These are phyloP conservation scores for Lignosus rhinocerotis DNA, from an alignment of 1,284 basidiomycete species.

Conservation along the genomic window DNA sequence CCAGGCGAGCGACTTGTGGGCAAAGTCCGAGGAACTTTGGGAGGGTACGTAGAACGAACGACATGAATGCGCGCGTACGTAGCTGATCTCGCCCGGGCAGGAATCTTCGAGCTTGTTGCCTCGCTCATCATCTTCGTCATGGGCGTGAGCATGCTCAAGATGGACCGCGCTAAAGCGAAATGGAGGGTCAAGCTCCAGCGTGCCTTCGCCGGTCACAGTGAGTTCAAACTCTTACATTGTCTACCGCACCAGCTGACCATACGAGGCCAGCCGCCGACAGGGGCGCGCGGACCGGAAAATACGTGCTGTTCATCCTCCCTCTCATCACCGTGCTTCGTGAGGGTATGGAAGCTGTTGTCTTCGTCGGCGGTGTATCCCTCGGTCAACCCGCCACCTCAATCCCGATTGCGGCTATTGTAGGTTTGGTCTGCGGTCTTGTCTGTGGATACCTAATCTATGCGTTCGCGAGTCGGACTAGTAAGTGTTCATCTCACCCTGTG, in stretches of 20 bases:
- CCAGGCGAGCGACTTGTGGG: constrained; percentile 69
- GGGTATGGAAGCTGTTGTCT: constrained; percentile 91
- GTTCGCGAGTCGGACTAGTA: constrained; percentile 73
- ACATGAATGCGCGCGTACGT: constrained; percentile 21
- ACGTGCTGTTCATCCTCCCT: constrained; percentile 86
- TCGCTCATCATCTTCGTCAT: constrained; percentile 69
- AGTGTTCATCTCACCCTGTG: constrained; percentile 27
- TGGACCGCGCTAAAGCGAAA: constrained; percentile 76
- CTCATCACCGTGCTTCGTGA: constrained; percentile 90
- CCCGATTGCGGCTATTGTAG: constrained; percentile 86
- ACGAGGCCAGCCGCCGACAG: constrained; percentile 41
- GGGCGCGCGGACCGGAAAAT: constrained; percentile 62
- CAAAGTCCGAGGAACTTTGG: constrained; percentile 75
- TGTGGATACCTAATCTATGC: constrained; percentile 74
- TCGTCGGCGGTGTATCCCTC: constrained; percentile 90
- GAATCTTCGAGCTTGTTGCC: constrained; percentile 82
- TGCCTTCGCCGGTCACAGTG: constrained; percentile 69
- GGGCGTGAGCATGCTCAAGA: constrained; percentile 50
- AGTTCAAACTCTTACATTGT: background rate
- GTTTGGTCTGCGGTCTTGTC: constrained; percentile 72
- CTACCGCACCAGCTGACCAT: background rate
- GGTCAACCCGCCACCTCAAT: constrained; percentile 80
- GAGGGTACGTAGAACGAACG: constrained; percentile 42
- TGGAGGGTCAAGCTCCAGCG: constrained; percentile 87
- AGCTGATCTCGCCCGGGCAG: constrained; percentile 42